Evolutionary conservation across 768 basidiomycete genomes (phyloP).

Genomic region (Trametes cinnabarina): DNA sequence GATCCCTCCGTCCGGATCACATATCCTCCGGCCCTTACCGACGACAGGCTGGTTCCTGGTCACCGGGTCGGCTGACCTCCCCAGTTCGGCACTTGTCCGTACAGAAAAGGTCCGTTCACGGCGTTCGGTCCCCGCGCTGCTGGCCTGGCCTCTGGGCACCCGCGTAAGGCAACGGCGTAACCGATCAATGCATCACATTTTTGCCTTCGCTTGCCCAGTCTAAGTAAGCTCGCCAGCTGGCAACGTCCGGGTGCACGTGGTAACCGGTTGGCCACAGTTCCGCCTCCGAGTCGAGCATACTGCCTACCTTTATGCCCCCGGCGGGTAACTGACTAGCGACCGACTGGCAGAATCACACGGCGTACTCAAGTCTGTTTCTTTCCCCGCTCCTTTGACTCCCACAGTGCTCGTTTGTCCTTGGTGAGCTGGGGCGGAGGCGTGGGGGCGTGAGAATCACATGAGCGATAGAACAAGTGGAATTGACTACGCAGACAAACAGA

Average conservation of each 20-base stretch:
- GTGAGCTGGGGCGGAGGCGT: too few species aligned
- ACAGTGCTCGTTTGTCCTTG: too few species aligned
- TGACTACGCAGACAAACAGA: too few species aligned
- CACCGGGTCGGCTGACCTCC: conserved; percentile 10
- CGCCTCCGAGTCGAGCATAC: background rate
- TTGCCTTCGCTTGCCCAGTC: background rate
- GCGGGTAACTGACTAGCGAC: too few species aligned
- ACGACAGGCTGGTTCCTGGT: conserved; percentile 10
- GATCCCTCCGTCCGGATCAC: conserved; percentile 1
- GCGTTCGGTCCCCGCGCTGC: background rate
- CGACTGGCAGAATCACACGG: too few species aligned
- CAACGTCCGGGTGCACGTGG: background rate
- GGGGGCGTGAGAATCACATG: too few species aligned
- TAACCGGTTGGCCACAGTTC: background rate
- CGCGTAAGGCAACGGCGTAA: background rate
- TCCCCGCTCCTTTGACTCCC: too few species aligned
- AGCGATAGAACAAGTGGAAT: too few species aligned
- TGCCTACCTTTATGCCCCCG: too few species aligned
- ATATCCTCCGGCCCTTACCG: conserved; percentile 1
- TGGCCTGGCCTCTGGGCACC: background rate
- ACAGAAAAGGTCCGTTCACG: background rate
- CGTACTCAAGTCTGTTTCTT: too few species aligned
- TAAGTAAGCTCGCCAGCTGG: background rate
- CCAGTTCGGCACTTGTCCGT: background rate
- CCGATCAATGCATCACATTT: background rate